These are phyloP conservation scores for Cruciata laevipes DNA, from an alignment of 257 asterid genomes.

Conservation along the genomic window DNA sequence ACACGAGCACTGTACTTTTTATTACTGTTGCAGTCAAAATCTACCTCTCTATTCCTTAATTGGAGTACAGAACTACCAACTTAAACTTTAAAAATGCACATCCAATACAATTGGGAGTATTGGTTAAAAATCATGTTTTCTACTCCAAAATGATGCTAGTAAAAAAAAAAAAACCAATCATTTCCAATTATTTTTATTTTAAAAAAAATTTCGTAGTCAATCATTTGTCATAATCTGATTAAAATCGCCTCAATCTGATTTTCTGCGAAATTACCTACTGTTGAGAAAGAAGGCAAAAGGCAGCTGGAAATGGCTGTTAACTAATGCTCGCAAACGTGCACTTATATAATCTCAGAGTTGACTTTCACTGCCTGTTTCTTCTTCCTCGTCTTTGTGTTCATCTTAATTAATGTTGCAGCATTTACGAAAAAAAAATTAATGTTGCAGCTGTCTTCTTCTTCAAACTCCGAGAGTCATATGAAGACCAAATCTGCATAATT, in stretches of 20 bases:
- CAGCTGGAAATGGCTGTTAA: conserved; percentile 11
- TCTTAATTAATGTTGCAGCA: too few species aligned
- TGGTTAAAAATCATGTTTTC: too few species aligned
- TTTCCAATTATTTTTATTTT: too few species aligned
- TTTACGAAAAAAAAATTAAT: too few species aligned
- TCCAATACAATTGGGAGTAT: too few species aligned
- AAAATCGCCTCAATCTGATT: too few species aligned
- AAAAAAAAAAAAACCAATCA: too few species aligned
- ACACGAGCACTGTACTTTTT: neutral
- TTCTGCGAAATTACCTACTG: neutral
- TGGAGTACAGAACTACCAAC: too few species aligned
- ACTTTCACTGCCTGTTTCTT: conserved; percentile 2
- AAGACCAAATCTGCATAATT: neutral
- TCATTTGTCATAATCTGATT: too few species aligned
- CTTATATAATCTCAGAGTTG: conserved; percentile 6
- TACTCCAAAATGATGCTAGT: too few species aligned
- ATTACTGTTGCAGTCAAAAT: conserved; percentile 1
- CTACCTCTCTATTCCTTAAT: neutral
- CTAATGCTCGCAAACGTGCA: conserved; percentile 18
- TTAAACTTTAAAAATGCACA: too few species aligned
- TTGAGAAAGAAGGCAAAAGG: neutral
- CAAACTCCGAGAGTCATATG: neutral
- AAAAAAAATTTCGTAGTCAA: too few species aligned
- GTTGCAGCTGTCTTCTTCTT: neutral
- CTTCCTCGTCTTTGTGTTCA: neutral